Percentiles rank a stretch among this genome's conserved stretches.
phyloP scores from a whole-genome alignment of 768 basidiomycete genomes.

The Holtermannia corniformis region DNA sequence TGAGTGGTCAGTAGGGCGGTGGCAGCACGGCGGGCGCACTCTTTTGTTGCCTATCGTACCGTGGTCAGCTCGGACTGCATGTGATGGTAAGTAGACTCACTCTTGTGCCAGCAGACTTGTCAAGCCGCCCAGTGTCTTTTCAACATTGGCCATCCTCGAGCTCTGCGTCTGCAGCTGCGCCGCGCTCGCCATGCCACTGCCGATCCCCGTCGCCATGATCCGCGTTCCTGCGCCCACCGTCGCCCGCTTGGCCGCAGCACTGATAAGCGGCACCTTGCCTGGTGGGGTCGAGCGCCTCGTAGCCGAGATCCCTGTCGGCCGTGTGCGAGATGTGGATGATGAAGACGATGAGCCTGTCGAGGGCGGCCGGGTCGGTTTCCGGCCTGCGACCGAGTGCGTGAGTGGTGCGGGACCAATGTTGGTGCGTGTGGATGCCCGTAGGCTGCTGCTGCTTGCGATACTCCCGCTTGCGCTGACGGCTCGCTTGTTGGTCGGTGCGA shows the following conservation, averaged over 20 bases:
- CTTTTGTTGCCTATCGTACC: conserved; percentile 8
- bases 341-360: conserved; percentile 2
- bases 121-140: conserved; percentile 30
- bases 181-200: conserved; percentile 26
- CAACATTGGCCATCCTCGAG: conserved; percentile 28
- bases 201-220: conserved; percentile 16
- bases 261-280: background rate
- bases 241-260: conserved; percentile 2
- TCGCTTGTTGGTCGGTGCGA: too few species aligned
- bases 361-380: conserved; percentile 14
- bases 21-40: conserved; percentile 1
- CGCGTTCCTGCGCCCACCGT: background rate
- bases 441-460: background rate
- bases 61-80: background rate
- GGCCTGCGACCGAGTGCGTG: background rate
- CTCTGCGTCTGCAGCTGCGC: conserved; percentile 28
- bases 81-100: conserved; percentile 6
- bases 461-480: too few species aligned
- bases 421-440: background rate
- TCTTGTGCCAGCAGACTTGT: conserved; percentile 25
- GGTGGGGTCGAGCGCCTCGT: conserved; percentile 24
- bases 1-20: background rate
- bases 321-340: conserved; percentile 5
- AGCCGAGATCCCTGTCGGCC: conserved; percentile 12
- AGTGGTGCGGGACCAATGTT: background rate